Base-by-base conservation (phyloP, 106 monocot genomes). In the Narthecium ossifragum region DNA sequence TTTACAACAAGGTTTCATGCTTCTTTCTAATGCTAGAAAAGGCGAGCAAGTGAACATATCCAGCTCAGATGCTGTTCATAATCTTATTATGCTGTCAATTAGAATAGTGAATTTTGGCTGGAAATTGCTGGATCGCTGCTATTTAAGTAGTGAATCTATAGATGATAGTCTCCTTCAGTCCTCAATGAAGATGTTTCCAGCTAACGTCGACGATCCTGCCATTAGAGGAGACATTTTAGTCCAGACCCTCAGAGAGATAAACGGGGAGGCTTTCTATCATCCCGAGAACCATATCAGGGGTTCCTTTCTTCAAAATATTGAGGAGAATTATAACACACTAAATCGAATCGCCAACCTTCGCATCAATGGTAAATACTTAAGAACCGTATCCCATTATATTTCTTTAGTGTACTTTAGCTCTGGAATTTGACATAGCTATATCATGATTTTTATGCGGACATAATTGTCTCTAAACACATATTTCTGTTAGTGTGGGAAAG, bases 201-300 rank as follows among this genome's bases (percentile, higher is more conserved):
- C 70, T 8, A 80, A 74, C 58, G 78, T 96, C 23, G 90, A 84
- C 12, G 90, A 96, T 66, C 96, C 96, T 56, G 57, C 55, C 23
- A 84, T 87, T 68, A 81, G 90, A 55, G 90, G 90, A 34, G 90
- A 96, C 59, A 87, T 96, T 60, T 53, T 96, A 31, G 28, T 90
- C 54, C 90, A 96, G 53, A 87, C 69, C 4, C 50, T 96, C 21
- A 78, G 70, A 57, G 86, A 90, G 46, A 73, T 90, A 8, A 70
- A 70, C 73, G 65, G 34, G 24, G 82, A 85, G 65, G 55, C 37
- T 46, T 54, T 65, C 43, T 38, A 61, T 57, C 58, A 55, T 40
- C 66, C 41, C 15, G 52, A 70, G 30, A 66, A 68, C 18, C 37
- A 69, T 61, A 23, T 17, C 18, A 31, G 27, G 15, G 52, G 37